Percentiles rank a stretch among this genome's conserved stretches.
Conservation (phyloP, 1,284 basidiomycete species). For the Agroathelia rolfsii region DNA sequence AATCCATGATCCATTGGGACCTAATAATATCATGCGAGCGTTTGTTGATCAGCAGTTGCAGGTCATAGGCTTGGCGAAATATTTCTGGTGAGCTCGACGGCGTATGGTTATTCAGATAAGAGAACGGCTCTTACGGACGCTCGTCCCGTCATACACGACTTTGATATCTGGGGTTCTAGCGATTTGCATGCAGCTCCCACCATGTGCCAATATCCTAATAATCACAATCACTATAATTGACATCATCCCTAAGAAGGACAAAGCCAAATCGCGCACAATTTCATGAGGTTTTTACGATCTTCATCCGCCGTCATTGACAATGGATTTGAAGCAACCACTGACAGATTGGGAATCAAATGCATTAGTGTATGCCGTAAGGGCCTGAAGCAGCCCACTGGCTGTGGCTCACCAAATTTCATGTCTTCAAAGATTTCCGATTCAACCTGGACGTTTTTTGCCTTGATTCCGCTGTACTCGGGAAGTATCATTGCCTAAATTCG, state of each 20-base stretch:
- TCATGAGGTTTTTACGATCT: conserved; percentile 56
- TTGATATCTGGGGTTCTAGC: conserved; percentile 36
- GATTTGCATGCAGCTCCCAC: conserved; percentile 66
- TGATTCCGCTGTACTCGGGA: conserved; percentile 54
- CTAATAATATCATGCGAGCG: conserved; percentile 60
- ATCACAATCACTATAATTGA: conserved; percentile 4
- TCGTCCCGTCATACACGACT: conserved; percentile 57
- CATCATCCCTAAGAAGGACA: too few species aligned
- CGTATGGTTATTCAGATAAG: too few species aligned
- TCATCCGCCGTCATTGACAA: conserved; percentile 58
- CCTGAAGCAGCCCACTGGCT: neutral
- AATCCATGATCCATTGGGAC: conserved; percentile 76
- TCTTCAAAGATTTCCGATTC: conserved; percentile 62
- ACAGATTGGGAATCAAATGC: conserved; percentile 5
- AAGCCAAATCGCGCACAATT: conserved; percentile 45
- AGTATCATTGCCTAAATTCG: conserved; percentile 52
- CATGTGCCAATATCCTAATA: conserved; percentile 65
- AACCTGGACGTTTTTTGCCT: conserved; percentile 46
- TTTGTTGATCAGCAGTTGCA: conserved; percentile 57
- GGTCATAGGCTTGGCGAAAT: conserved; percentile 46
- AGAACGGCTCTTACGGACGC: conserved; percentile 54
- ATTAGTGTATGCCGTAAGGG: conserved; percentile 1
- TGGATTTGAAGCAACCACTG: conserved; percentile 75
- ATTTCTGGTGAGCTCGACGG: conserved; percentile 5
- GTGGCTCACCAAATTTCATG: conserved; percentile 65